phyloP scores from a whole-genome alignment of 371 early-diverging fungal species.

The Mortierella sp. region DNA sequence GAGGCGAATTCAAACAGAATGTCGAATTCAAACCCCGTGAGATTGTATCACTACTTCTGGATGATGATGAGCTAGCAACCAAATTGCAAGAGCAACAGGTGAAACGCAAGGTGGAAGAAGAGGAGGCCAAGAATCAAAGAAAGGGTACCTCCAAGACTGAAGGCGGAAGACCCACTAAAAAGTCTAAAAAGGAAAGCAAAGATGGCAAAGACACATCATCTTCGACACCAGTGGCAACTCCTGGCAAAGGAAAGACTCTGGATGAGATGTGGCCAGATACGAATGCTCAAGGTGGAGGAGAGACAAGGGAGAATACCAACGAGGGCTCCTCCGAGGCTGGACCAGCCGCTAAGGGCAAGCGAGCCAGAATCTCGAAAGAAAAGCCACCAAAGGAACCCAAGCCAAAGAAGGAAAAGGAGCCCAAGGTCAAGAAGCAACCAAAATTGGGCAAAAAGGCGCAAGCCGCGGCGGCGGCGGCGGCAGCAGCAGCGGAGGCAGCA shows the following conservation, averaged over 20 bases:
- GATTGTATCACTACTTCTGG: conserved; percentile 87
- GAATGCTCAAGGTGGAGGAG: conserved; percentile 48
- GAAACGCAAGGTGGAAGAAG: conserved; percentile 73
- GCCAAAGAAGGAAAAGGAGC: conserved; percentile 47
- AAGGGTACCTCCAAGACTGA: conserved; percentile 27
- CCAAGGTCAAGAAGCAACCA: conserved; percentile 40
- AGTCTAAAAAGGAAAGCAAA: conserved; percentile 56
- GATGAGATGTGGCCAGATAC: conserved; percentile 53
- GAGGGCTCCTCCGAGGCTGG: conserved; percentile 17
- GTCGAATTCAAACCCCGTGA: conserved; percentile 90
- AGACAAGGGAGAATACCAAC: conserved; percentile 43
- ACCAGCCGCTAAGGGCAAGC: conserved; percentile 25
- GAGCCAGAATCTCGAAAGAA: conserved; percentile 23
- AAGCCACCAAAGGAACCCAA: conserved; percentile 52
- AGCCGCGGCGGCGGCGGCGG: conserved; percentile 45
- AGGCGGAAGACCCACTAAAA: conserved; percentile 53
- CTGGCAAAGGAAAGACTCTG: conserved; percentile 28
- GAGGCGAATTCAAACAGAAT: conserved; percentile 84
- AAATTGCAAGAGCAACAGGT: conserved; percentile 68
- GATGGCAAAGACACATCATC: conserved; percentile 40
- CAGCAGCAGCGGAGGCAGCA: conserved; percentile 20
- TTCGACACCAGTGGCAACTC: conserved; percentile 48
- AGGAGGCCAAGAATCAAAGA: conserved; percentile 57
- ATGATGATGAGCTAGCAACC: conserved; percentile 78
- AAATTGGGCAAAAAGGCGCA: conserved; percentile 43